These are phyloP conservation scores for Auxenochlorella protothecoides DNA, from an alignment of 139 green algal genomes.

Conservation along the genomic window DNA sequence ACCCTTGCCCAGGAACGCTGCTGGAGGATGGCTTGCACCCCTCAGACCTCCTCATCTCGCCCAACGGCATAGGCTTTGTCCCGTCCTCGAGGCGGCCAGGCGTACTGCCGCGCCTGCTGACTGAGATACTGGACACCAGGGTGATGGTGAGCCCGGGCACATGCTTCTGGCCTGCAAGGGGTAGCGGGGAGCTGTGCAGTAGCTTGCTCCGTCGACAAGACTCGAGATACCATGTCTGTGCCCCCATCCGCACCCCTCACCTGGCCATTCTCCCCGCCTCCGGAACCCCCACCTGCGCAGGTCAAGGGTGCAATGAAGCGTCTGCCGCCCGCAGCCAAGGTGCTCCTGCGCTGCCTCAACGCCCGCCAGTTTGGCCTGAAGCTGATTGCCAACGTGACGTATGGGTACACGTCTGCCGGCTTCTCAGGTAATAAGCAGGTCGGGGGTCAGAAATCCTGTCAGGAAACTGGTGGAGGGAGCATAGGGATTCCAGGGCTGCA, in stretches of 20 bases:
- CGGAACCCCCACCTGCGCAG: not conserved
- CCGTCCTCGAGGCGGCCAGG: constrained; percentile 48
- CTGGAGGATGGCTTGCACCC: constrained; percentile 13
- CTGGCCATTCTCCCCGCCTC: too few relatives aligned
- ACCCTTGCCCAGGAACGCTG: not conserved
- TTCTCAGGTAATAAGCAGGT: constrained; percentile 40
- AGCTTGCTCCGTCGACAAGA: too few relatives aligned
- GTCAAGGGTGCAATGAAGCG: constrained; percentile 84
- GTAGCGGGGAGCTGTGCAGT: too few relatives aligned
- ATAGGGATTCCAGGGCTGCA: too few relatives aligned
- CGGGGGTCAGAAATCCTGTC: too few relatives aligned
- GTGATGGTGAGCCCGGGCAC: constrained; percentile 66
- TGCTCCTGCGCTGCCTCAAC: constrained; percentile 82
- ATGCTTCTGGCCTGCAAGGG: too few relatives aligned
- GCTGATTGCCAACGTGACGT: constrained; percentile 95
- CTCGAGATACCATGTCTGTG: too few relatives aligned
- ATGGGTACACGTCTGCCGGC: constrained; percentile 68
- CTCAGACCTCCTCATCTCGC: constrained; percentile 51
- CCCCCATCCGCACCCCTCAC: too few relatives aligned
- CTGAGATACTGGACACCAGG: constrained; percentile 87
- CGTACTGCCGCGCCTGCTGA: constrained; percentile 86
- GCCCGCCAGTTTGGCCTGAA: constrained; percentile 94
- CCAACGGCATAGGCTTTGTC: constrained; percentile 83
- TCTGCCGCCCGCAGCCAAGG: constrained; percentile 26
- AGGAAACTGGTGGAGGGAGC: too few relatives aligned